phyloP scores from a whole-genome alignment of 805 yeast species.

The Wickerhamomyces sydowiorum region DNA sequence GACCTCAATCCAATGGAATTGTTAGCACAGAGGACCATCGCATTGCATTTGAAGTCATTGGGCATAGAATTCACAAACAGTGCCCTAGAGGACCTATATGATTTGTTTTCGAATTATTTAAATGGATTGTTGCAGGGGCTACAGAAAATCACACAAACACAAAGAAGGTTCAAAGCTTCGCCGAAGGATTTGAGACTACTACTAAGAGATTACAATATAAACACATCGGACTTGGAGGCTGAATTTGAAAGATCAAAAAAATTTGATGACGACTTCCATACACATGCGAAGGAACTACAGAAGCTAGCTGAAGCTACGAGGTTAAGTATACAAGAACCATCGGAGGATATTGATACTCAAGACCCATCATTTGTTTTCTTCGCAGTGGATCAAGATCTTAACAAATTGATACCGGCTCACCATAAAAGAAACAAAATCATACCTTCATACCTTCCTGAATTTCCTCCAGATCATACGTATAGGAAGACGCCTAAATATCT shows the following conservation, averaged over 20 bases:
- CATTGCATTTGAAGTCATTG: slow-evolving; percentile 29
- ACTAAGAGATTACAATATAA: slow-evolving; percentile 36
- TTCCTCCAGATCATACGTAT: slow-evolving; percentile 94
- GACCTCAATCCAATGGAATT: slow-evolving; percentile 24
- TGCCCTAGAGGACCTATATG: slow-evolving; percentile 34
- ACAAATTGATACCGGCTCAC: slow-evolving; percentile 50
- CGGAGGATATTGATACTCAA: slow-evolving; percentile 27
- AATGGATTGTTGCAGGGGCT: slow-evolving; percentile 34
- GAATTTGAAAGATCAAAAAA: slow-evolving; percentile 26
- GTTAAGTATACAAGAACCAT: slow-evolving; percentile 11
- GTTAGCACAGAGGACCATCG: slow-evolving; percentile 28
- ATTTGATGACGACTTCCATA: slow-evolving; percentile 1
- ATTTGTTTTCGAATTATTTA: slow-evolving; percentile 30
- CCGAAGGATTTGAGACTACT: slow-evolving; percentile 44
- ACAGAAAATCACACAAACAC: slow-evolving; percentile 48
- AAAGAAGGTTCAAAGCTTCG: slow-evolving; percentile 53
- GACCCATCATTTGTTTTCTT: slow-evolving; percentile 50
- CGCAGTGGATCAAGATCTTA: slow-evolving; percentile 43
- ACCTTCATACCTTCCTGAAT: slow-evolving; percentile 75
- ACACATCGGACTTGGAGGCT: slow-evolving; percentile 31
- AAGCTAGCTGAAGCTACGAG: slow-evolving; percentile 4
- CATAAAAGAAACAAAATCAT: slow-evolving; percentile 38
- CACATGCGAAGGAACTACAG: slow-evolving; percentile 12
- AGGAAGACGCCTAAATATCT: slow-evolving; percentile 68
- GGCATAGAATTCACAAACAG: slow-evolving; percentile 24